Conservation (phyloP, 257 asterid species). For the Fraxinus anomala region DNA sequence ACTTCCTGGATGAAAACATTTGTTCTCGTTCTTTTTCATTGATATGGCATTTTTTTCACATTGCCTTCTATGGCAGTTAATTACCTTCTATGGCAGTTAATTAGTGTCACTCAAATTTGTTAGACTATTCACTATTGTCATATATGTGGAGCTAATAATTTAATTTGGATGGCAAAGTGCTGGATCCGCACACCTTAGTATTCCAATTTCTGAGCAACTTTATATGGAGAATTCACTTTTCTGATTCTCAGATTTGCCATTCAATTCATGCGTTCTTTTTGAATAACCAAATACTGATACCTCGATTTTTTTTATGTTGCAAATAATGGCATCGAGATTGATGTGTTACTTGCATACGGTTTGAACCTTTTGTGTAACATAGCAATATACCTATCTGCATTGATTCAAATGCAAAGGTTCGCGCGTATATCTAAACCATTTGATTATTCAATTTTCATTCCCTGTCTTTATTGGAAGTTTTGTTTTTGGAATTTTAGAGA, state of each 20-base stretch:
- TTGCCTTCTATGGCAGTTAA: background rate
- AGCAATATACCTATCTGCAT: background rate
- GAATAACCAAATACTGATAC: background rate
- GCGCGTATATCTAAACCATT: background rate
- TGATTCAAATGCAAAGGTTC: background rate
- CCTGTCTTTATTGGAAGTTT: background rate
- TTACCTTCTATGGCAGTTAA: background rate
- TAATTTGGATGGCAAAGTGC: background rate
- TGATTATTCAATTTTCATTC: background rate
- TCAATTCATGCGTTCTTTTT: background rate
- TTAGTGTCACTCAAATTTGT: background rate
- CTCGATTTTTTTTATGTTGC: background rate
- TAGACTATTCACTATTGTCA: background rate
- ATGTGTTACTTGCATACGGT: background rate
- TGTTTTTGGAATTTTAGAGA: background rate
- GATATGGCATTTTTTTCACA: constrained; percentile 7
- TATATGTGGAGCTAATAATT: background rate
- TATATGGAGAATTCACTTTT: background rate
- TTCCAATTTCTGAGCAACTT: background rate
- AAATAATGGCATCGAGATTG: background rate
- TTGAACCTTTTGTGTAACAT: background rate
- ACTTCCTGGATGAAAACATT: constrained; percentile 18
- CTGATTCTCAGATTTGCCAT: background rate
- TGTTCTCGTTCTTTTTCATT: constrained; percentile 1
- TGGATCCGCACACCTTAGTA: background rate